These are phyloP conservation scores for Collybiopsis luxurians DNA, from an alignment of 768 basidiomycete genomes.

Conservation along the genomic window DNA sequence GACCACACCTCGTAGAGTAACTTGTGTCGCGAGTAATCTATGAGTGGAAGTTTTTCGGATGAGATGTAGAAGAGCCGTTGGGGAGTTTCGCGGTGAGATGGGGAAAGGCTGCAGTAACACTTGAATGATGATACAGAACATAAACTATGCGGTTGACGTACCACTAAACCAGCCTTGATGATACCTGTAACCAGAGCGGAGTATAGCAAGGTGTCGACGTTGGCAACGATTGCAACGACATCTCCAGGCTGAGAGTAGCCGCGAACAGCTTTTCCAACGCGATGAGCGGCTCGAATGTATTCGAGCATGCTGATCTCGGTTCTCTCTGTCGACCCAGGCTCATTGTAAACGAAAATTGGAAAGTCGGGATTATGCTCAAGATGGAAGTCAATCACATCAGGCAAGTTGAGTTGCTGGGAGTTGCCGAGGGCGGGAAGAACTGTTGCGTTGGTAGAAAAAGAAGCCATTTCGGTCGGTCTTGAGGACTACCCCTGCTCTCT, in stretches of 20 bases:
- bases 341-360: conserved; percentile 29
- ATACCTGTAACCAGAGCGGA: conserved; percentile 24
- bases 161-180: conserved; percentile 24
- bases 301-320: conserved; percentile 21
- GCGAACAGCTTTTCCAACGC: conserved; percentile 21
- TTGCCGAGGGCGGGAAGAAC: not conserved
- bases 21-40: conserved; percentile 27
- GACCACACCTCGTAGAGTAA: conserved; percentile 20
- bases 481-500: too few species aligned
- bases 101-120: conserved; percentile 27
- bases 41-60: conserved; percentile 27
- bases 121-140: not conserved
- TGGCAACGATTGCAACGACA: conserved; percentile 30
- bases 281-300: conserved; percentile 26
- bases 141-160: conserved; percentile 18
- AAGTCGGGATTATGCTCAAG: conserved; percentile 28
- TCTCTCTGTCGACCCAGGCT: conserved; percentile 14
- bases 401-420: conserved; percentile 19
- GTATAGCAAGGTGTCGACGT: conserved; percentile 25
- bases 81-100: conserved; percentile 35
- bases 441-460: not conserved
- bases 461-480: too few species aligned
- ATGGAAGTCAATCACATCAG: conserved; percentile 33
- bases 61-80: conserved; percentile 29
- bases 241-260: conserved; percentile 16